Evolutionary conservation across 1,139 yeast species (phyloP).

Genomic region (Fermentozyma sake): DNA sequence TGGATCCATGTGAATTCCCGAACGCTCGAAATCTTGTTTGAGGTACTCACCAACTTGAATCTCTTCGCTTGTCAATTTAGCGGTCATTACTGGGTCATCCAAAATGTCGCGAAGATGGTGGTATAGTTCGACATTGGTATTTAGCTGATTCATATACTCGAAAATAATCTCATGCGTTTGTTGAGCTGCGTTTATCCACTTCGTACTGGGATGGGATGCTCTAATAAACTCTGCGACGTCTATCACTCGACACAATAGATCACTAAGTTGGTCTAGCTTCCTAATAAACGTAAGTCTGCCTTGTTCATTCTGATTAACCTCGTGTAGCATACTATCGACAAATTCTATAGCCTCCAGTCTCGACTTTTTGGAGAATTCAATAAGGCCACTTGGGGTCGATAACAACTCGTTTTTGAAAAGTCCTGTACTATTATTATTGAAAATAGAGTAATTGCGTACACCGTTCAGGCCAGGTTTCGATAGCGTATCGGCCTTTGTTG

Average conservation of each 20-base stretch:
- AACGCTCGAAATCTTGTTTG: constrained; percentile 80
- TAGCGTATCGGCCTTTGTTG: constrained; percentile 9
- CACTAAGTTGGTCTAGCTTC: constrained; percentile 80
- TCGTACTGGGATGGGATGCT: constrained; percentile 75
- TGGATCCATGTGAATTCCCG: constrained; percentile 83
- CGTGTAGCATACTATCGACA: constrained; percentile 51
- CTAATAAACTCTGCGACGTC: constrained; percentile 92
- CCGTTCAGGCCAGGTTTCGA: too few species aligned
- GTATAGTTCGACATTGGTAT: constrained; percentile 77
- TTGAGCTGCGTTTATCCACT: constrained; percentile 79
- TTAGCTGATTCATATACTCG: constrained; percentile 89
- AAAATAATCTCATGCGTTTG: constrained; percentile 83
- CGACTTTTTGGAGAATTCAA: constrained; percentile 62
- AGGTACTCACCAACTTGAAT: constrained; percentile 75
- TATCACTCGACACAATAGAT: constrained; percentile 83
- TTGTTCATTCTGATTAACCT: constrained; percentile 31
- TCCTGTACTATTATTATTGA: constrained; percentile 40
- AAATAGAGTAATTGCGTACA: too few species aligned
- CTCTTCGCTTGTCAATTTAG: constrained; percentile 62
- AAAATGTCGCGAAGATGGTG: constrained; percentile 54
- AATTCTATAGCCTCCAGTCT: constrained; percentile 58
- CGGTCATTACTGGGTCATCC: constrained; percentile 31
- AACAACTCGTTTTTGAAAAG: constrained; percentile 70
- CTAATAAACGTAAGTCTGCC: constrained; percentile 55
- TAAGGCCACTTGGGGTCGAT: constrained; percentile 65